phyloP scores from a whole-genome alignment of 2,329 filamentous ascomycete species.

The Nigrospora sphaerica region DNA sequence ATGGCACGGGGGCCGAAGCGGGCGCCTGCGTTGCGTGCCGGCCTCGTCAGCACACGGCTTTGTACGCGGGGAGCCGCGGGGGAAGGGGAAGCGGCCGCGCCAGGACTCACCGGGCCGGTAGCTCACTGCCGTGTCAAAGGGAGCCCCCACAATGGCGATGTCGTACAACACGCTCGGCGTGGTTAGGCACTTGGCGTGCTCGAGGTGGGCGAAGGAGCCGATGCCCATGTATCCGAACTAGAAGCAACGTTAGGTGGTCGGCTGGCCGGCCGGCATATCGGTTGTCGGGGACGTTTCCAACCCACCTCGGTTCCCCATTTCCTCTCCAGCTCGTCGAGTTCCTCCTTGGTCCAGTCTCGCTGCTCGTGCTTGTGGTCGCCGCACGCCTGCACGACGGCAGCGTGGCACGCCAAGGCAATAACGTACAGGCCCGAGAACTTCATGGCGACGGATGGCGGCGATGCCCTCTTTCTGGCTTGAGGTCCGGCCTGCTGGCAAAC shows the following conservation, averaged over 20 bases:
- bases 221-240: conserved; percentile 66
- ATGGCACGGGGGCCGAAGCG: conserved; percentile 86
- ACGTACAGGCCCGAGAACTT: conserved; percentile 12
- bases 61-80: too few species aligned
- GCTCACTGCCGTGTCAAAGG: conserved; percentile 67
- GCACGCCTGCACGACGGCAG: conserved; percentile 19
- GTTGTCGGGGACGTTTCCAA: not conserved
- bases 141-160: conserved; percentile 65
- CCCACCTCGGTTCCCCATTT: conserved; percentile 53
- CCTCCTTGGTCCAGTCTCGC: conserved; percentile 40
- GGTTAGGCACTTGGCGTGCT: conserved; percentile 63
- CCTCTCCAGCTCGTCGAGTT: conserved; percentile 43
- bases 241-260: not conserved
- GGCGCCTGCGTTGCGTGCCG: conserved; percentile 38
- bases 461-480: too few species aligned
- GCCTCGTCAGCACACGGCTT: not conserved
- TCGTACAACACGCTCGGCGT: conserved; percentile 57
- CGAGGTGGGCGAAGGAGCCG: conserved; percentile 65
- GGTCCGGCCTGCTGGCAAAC: too few species aligned
- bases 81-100: too few species aligned
- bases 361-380: conserved; percentile 25
- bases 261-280: too few species aligned
- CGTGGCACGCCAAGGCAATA: conserved; percentile 16
- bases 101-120: conserved; percentile 54
- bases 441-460: conserved; percentile 10